Percentiles rank a stretch among this genome's conserved stretches.
Conservation (phyloP, 2,329 filamentous ascomycete species). For the Botryotinia convoluta region DNA sequence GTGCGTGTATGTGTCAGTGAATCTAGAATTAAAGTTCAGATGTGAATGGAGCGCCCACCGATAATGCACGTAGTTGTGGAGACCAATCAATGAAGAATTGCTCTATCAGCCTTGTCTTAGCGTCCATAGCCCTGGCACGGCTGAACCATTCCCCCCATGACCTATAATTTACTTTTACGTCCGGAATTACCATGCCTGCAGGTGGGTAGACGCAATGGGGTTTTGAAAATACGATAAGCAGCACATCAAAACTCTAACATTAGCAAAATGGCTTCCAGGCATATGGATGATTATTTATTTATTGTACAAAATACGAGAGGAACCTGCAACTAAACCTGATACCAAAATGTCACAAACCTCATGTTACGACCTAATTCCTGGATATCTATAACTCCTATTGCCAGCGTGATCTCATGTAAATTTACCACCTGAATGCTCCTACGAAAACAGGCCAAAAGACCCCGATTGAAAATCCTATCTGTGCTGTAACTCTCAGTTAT, state of each 20-base stretch:
- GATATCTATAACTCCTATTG: conserved; percentile 5
- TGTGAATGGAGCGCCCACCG: conserved; percentile 1
- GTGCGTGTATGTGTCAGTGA: neutral
- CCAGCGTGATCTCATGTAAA: neutral
- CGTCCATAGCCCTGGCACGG: neutral
- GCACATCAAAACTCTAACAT: neutral
- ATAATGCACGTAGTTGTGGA: neutral
- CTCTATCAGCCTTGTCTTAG: neutral
- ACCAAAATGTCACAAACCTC: neutral
- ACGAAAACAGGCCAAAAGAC: neutral
- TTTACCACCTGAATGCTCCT: neutral
- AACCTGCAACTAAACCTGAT: neutral
- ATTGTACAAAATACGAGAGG: neutral
- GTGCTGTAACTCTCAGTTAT: neutral
- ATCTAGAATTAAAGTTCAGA: neutral
- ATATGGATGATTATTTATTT: neutral
- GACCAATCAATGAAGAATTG: neutral
- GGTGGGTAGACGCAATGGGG: neutral
- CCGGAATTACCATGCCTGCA: neutral
- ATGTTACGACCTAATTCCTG: neutral
- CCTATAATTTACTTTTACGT: neutral
- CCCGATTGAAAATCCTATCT: neutral
- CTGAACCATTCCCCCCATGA: neutral
- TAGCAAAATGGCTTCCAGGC: neutral
- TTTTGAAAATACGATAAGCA: neutral